Conservation (phyloP, 495 filamentous ascomycete species). For the Talaromyces liani region DNA sequence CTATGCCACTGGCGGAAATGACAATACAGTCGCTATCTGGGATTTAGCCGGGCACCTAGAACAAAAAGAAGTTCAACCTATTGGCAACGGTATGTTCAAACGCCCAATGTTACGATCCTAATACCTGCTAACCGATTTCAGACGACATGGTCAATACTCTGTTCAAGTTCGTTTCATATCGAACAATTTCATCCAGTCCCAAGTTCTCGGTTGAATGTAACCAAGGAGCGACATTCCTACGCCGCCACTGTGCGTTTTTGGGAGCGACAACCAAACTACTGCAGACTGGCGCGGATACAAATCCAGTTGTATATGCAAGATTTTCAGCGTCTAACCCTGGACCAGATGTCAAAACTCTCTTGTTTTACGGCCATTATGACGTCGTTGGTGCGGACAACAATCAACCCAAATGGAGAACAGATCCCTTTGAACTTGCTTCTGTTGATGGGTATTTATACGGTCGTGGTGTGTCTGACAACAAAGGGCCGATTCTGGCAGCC, state of each 20-base stretch:
- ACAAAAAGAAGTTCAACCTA: constrained; percentile 37
- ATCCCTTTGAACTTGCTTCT: constrained; percentile 80
- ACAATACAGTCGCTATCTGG: constrained; percentile 84
- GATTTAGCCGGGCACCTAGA: constrained; percentile 55
- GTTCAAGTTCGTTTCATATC: constrained; percentile 78
- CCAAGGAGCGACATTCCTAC: constrained; percentile 83
- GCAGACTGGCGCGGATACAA: constrained; percentile 62
- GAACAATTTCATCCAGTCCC: constrained; percentile 78
- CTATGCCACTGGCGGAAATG: constrained; percentile 92
- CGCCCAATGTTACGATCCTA: no score
- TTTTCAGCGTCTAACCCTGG: constrained; percentile 56
- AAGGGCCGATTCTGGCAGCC: constrained; percentile 88
- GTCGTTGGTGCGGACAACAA: constrained; percentile 89
- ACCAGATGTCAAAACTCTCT: constrained; percentile 70
- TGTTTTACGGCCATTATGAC: constrained; percentile 98
- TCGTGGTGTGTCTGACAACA: constrained; percentile 95
- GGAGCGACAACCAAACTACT: constrained; percentile 85
- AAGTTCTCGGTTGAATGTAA: constrained; percentile 85
- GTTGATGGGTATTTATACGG: constrained; percentile 92
- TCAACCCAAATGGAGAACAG: constrained; percentile 67
- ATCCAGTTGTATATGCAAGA: constrained; percentile 83
- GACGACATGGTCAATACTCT: constrained; percentile 80
- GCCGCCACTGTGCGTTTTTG: constrained; percentile 79
- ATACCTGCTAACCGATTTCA: constrained; percentile 13
- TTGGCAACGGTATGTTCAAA: constrained; percentile 48